Evolutionary conservation across 2,329 filamentous ascomycete species (phyloP), one percentile per base, ranked within the genome.

Genomic region (Cercospora sojina): DNA sequence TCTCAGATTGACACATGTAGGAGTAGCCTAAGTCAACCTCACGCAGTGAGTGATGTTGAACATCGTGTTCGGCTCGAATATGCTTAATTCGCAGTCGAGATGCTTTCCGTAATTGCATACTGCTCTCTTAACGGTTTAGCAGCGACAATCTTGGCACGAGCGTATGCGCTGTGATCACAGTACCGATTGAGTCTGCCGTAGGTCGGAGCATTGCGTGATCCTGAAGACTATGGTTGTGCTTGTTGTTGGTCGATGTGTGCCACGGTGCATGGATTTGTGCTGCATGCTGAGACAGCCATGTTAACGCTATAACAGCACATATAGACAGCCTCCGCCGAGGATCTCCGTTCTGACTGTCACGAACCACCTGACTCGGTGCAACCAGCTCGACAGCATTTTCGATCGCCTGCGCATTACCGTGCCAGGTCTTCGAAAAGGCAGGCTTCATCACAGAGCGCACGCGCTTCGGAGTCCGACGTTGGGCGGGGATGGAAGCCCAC

Each of bases 261-360:
- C 32, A 57, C 18, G 5, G 32, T 18, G 51, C 31, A 43, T 38
- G 60, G 23, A 3, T 18, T 43, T 57, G 60, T 29, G 51, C 51
- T 4, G 35, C 51, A n/a, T 25, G 20, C 10, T 56, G 60, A 29
- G 35, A 63, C 49, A 41, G 10, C 35, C 10, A 41, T 10, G 32
- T 20, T 56, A 31, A 9, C 18, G 51, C 47, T 29, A 32, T 41
- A 16, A 18, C 16, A 27, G 60, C 8, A 41, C 49, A 43, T 31
- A 35, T 27, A 5, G 29, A 31, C 47, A 63, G 60, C 60, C 60
- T 57, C 51, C 29, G 5, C 60, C 60, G 60, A 63, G 60, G 47
- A 63, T 57, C 20, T 63, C 60, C 60, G 60, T n/a, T n/a, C n/a
- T n/a, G n/a, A n/a, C n/a, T n/a, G n/a, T n/a, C n/a, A n/a, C n/a